Evolutionary conservation across 495 filamentous ascomycete species (phyloP).

Genomic region (Lophiostoma macrostomum): DNA sequence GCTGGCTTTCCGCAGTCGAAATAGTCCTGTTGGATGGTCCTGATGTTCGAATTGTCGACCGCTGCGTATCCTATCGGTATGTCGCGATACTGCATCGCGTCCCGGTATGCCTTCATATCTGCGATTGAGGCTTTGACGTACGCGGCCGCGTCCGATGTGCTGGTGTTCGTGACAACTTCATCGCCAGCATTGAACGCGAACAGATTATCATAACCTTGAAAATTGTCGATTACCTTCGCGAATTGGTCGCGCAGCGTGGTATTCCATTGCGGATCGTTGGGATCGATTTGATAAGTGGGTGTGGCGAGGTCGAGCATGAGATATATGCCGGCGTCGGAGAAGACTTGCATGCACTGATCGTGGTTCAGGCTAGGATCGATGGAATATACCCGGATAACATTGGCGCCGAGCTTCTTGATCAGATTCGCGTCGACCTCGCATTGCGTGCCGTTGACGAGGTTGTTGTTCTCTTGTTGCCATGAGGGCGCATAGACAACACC

Average conservation of each 20-base stretch:
- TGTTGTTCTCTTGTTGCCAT: not conserved
- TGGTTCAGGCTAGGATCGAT: conserved; percentile 27
- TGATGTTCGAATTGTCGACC: conserved; percentile 4
- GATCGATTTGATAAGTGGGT: conserved; percentile 2
- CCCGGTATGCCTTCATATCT: conserved; percentile 29
- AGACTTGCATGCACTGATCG: conserved; percentile 26
- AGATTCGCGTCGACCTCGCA: conserved; percentile 18
- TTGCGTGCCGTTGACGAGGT: conserved; percentile 15
- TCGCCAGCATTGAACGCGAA: conserved; percentile 23
- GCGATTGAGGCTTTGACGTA: conserved; percentile 21
- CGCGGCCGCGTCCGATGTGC: not conserved
- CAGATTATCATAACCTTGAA: conserved; percentile 27
- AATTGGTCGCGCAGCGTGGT: conserved; percentile 9
- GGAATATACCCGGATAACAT: conserved; percentile 19
- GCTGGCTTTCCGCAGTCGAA: conserved; percentile 18
- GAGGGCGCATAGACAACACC: conserved; percentile 7
- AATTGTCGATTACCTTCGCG: conserved; percentile 24
- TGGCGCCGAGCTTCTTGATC: conserved; percentile 22
- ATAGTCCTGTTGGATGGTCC: conserved; percentile 20
- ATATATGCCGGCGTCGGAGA: conserved; percentile 22
- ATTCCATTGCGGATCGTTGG: conserved; percentile 14
- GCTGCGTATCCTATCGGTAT: conserved; percentile 28
- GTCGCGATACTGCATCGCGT: conserved; percentile 20
- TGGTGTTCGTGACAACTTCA: conserved; percentile 16
- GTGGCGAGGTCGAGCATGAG: conserved; percentile 23